Percentiles rank a stretch among this genome's conserved stretches.
Conservation (phyloP, 306 rosid species). For the Prunus mume region DNA sequence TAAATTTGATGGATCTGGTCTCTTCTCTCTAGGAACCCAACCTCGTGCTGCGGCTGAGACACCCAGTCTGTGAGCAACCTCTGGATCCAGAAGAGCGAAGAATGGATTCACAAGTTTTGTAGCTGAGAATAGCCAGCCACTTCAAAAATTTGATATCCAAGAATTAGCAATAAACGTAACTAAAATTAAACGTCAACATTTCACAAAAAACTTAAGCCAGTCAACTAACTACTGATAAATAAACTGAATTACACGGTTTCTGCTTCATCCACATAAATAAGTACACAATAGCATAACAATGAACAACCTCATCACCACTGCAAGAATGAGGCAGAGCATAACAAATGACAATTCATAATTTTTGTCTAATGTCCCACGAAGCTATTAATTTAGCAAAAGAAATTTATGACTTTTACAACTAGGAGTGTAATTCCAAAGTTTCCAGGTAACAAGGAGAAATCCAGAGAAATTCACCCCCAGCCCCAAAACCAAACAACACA, state of each 20-base stretch:
- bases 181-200: constrained; percentile 15
- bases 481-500: background rate
- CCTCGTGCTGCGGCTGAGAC: constrained; percentile 95
- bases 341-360: background rate
- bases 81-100: constrained; percentile 89
- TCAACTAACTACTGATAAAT: background rate
- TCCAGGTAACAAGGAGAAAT: background rate
- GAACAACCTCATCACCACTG: background rate
- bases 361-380: background rate
- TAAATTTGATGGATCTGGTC: constrained; percentile 63
- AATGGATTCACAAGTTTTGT: constrained; percentile 89
- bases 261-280: background rate
- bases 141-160: constrained; percentile 41
- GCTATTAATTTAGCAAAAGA: background rate
- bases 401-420: background rate
- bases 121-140: constrained; percentile 96
- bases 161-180: constrained; percentile 27
- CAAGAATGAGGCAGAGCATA: background rate
- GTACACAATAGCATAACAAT: background rate
- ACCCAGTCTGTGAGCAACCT: constrained; percentile 75
- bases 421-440: background rate
- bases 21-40: constrained; percentile 98
- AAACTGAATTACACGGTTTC: background rate
- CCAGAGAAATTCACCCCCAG: background rate
- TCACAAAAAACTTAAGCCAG: constrained; percentile 7